Conservation (phyloP, 1,284 basidiomycete species). For the Farysia itapuensis region DNA sequence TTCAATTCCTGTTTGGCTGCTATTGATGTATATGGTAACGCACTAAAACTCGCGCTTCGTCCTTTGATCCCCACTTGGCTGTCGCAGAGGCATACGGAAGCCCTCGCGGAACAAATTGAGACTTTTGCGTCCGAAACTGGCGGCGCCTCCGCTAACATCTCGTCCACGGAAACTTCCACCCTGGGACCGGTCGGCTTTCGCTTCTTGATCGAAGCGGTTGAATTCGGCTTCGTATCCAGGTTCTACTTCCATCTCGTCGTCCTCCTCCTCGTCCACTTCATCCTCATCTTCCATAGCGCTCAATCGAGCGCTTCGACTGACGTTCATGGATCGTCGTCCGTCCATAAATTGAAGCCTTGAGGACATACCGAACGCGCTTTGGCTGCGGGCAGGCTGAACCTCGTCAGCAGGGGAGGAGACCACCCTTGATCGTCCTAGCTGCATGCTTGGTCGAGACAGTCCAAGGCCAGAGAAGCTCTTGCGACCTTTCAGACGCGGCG, state of each 20-base stretch:
- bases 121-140: constrained; percentile 34
- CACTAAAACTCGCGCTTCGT: too few species aligned
- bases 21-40: too few species aligned
- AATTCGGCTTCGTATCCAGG: constrained; percentile 34
- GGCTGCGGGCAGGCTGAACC: constrained; percentile 25
- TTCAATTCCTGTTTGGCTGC: too few species aligned
- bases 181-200: constrained; percentile 4
- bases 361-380: constrained; percentile 39
- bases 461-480: constrained; percentile 26
- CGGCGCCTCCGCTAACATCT: constrained; percentile 5
- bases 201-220: constrained; percentile 28
- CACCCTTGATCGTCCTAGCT: constrained; percentile 26
- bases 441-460: constrained; percentile 16
- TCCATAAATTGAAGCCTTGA: constrained; percentile 32
- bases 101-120: constrained; percentile 29
- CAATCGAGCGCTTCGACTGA: constrained; percentile 4
- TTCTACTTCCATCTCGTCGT: constrained; percentile 34
- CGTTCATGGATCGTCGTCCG: constrained; percentile 21
- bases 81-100: constrained; percentile 11
- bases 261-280: constrained; percentile 19
- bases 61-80: not conserved
- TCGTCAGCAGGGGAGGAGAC: constrained; percentile 22
- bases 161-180: not conserved
- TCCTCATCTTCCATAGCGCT: constrained; percentile 11
- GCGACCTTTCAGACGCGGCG: constrained; percentile 14